These are phyloP conservation scores for Penicillium pulvis DNA, from an alignment of 495 filamentous ascomycete species.

Conservation along the genomic window DNA sequence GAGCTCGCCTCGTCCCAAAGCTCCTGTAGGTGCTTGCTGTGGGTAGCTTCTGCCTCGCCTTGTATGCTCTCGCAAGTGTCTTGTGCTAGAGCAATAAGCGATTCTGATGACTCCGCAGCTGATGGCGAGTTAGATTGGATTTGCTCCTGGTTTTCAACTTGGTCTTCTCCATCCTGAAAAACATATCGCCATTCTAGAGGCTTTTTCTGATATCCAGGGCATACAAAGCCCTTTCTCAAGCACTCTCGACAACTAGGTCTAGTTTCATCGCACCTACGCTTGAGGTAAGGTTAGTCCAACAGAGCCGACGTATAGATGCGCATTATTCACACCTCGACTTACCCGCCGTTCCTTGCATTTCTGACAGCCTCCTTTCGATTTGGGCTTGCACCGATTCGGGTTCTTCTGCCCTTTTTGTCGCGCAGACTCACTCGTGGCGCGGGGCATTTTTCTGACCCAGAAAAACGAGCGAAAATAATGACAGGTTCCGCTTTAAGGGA, in stretches of 20 bases:
- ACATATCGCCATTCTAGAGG: constrained; percentile 30
- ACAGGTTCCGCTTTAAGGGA: background rate
- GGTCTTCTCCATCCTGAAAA: constrained; percentile 22
- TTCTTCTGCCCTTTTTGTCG: constrained; percentile 26
- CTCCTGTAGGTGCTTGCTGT: constrained; percentile 13
- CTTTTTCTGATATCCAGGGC: constrained; percentile 28
- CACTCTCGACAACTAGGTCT: constrained; percentile 31
- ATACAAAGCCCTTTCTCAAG: constrained; percentile 19
- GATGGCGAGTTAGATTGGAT: background rate
- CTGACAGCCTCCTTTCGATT: constrained; percentile 29
- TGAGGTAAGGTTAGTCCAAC: constrained; percentile 7
- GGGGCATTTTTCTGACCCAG: constrained; percentile 6
- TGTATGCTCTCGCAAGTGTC: background rate
- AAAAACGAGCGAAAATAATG: background rate
- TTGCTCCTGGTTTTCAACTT: background rate
- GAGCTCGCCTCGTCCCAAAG: constrained; percentile 18
- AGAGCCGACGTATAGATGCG: constrained; percentile 4
- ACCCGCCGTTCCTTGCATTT: constrained; percentile 32
- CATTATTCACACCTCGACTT: constrained; percentile 21
- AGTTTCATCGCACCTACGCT: constrained; percentile 32
- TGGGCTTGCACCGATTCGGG: constrained; percentile 29
- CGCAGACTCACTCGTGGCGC: background rate
- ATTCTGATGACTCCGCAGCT: background rate
- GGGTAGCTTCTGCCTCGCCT: constrained; percentile 1
- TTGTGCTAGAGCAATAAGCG: background rate